Conservation (phyloP, 345 rosid species). For the Noccaea caerulescens region DNA sequence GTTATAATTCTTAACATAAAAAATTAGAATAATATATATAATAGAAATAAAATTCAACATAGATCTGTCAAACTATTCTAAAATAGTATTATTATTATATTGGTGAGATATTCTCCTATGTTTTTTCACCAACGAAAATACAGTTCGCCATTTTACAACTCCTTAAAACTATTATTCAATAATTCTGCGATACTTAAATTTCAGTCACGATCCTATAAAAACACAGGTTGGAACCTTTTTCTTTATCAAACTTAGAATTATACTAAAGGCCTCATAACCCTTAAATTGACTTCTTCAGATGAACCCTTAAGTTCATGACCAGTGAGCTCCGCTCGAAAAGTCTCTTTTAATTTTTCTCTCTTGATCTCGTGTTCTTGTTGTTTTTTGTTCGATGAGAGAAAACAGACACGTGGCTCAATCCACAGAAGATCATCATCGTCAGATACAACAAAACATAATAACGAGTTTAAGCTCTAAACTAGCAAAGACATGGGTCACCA, state of each 20-base stretch:
- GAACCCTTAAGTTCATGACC: too few relatives aligned
- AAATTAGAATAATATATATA: too few relatives aligned
- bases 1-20: too few relatives aligned
- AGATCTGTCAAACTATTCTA: too few relatives aligned
- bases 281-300: background rate
- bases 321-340: too few relatives aligned
- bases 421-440: slow-evolving; percentile 19
- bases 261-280: background rate
- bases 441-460: slow-evolving; percentile 20
- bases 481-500: slow-evolving; percentile 42
- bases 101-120: too few relatives aligned
- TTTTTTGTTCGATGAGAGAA: slow-evolving; percentile 32
- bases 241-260: slow-evolving; percentile 5
- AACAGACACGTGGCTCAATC: slow-evolving; percentile 21
- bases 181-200: too few relatives aligned
- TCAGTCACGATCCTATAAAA: background rate
- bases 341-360: background rate
- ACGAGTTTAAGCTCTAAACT: slow-evolving; percentile 33
- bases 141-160: too few relatives aligned
- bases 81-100: too few relatives aligned
- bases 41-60: too few relatives aligned
- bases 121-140: too few relatives aligned
- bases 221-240: background rate
- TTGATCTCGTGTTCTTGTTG: background rate
- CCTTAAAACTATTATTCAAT: too few relatives aligned